phyloP scores from a whole-genome alignment of 768 basidiomycete species.

The Tricholoma sp. region DNA sequence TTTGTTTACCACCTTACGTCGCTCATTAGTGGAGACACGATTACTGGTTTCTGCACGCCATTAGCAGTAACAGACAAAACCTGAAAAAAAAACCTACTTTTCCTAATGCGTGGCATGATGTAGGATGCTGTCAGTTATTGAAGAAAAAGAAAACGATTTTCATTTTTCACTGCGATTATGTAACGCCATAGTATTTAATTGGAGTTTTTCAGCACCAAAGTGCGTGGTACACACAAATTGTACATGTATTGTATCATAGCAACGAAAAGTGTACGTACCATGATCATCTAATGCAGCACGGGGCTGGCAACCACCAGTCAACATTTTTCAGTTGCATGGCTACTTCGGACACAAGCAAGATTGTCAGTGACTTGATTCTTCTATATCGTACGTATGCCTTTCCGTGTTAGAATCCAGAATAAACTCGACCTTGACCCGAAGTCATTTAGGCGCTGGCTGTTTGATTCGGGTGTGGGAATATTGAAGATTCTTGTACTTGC shows the following conservation, averaged over 20 bases:
- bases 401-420: slow-evolving; percentile 9
- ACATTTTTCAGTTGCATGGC: background rate
- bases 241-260: background rate
- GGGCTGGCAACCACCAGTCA: background rate
- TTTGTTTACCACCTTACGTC: slow-evolving; percentile 71
- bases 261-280: background rate
- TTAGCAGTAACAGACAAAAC: background rate
- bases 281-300: background rate
- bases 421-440: slow-evolving; percentile 12
- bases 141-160: background rate
- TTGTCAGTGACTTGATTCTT: background rate
- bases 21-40: slow-evolving; percentile 66
- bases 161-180: background rate
- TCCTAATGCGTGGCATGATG: slow-evolving; percentile 13
- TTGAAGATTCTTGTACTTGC: slow-evolving; percentile 36
- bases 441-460: slow-evolving; percentile 15
- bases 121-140: too few relatives aligned
- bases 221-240: background rate
- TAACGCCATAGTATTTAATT: background rate
- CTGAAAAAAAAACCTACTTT: slow-evolving; percentile 3
- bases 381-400: background rate
- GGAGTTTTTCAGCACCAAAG: too few relatives aligned
- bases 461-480: slow-evolving; percentile 12
- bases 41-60: slow-evolving; percentile 71
- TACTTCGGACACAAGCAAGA: background rate